Base-by-base conservation (phyloP, 2,329 filamentous ascomycete species). In the Lecanoromycetidae sp. region DNA sequence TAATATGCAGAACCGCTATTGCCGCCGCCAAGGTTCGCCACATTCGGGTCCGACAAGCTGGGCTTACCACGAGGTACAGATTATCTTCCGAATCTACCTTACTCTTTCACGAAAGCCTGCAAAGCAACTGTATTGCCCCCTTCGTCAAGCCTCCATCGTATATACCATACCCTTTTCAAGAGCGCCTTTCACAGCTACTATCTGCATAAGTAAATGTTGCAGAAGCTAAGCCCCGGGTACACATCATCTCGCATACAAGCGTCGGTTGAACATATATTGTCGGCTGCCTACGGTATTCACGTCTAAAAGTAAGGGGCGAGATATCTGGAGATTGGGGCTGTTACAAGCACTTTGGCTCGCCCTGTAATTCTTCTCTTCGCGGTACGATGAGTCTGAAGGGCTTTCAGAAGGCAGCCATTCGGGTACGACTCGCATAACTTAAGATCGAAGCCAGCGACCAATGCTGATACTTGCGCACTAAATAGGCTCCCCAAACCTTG, bases 371-470 rank as follows among this genome's bases (percentile, higher is more conserved):
- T 19, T 45, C 10, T 37, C 25, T n/a, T 9, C 9, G 19, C 8
- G 32, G 15, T 25, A 46, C 26, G 62, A 96, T 98, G 91, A 95
- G 88, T 77, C 88, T 94, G 75, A 93, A 91, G 69, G 91, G 91
- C 60, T 86, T 98, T 61, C 80, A 84, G 65, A 96, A 95, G 75
- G 83, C 83, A 71, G 72, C 94, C 62, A 77, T 79, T 54, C 79
- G 91, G 69, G 90, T 90, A 76, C 64, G 80, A 61, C 36, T 25
- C 40, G 27, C 15, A 23, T 20, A 12, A 4, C 23, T 13, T n/a
- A 20, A 33, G 19, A 13, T 15, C 27, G 30, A 7, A 17, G 20
- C 19, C 10, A n/a, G 27, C 17, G 23, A n/a, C 6, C 10, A 4
- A 30, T 25, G 17, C 43, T 45, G 26, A 45, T 10, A 20, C 19